phyloP scores from a whole-genome alignment of 345 rosid species.

The Ailanthus altissimus region DNA sequence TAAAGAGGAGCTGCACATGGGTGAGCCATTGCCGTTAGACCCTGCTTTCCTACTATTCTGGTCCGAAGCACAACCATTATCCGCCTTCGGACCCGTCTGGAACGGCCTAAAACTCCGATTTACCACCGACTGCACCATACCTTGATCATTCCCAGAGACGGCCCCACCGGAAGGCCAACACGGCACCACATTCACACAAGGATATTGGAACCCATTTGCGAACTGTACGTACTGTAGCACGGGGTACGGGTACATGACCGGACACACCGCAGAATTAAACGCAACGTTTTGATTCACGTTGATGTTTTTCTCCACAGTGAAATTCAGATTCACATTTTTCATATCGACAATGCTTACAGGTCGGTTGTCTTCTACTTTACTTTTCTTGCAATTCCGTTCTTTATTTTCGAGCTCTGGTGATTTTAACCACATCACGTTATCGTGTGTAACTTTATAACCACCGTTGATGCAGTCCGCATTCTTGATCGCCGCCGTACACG shows the following conservation, averaged over 20 bases:
- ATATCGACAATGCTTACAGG: not conserved
- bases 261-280: not conserved
- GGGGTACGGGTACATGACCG: constrained; percentile 24
- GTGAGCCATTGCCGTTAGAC: constrained; percentile 34
- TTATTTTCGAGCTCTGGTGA: not conserved
- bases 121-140: constrained; percentile 23
- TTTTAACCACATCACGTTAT: constrained; percentile 9
- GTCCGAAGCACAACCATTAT: constrained; percentile 36
- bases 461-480: no score
- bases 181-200: constrained; percentile 26
- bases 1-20: constrained; percentile 41
- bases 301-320: not conserved
- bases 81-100: constrained; percentile 12
- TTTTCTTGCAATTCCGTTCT: constrained; percentile 1
- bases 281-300: not conserved
- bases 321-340: constrained; percentile 9
- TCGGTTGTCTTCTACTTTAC: not conserved
- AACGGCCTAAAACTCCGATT: constrained; percentile 26
- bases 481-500: no score
- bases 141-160: constrained; percentile 14
- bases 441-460: not conserved
- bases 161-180: constrained; percentile 27
- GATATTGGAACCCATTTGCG: constrained; percentile 26
- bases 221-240: constrained; percentile 22
- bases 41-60: constrained; percentile 27